Percentiles rank a stretch among this genome's conserved stretches.
Evolutionary conservation across 768 basidiomycete genomes (phyloP).

Genomic region (Tremella fuciformis): DNA sequence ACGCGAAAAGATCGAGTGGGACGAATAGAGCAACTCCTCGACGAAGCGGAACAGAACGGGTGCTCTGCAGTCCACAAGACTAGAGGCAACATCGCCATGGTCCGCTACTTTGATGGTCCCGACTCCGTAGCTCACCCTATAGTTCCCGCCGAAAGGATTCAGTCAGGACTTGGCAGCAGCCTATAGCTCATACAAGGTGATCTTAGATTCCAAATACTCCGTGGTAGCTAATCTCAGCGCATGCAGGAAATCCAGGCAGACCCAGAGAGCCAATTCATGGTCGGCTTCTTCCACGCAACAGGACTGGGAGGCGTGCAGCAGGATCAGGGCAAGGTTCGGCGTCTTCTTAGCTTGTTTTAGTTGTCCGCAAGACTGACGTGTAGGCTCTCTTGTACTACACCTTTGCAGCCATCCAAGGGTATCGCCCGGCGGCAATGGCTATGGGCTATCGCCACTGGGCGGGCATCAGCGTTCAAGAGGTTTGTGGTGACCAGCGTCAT

Average conservation of each 20-base stretch:
- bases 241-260: constrained; percentile 65
- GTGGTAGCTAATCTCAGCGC: constrained; percentile 51
- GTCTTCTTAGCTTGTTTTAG: constrained; percentile 3
- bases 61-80: constrained; percentile 27
- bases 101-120: neutral
- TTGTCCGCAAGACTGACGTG: neutral
- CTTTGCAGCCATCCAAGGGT: constrained; percentile 82
- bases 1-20: constrained; percentile 18
- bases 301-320: constrained; percentile 58
- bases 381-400: constrained; percentile 87
- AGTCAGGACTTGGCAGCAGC: constrained; percentile 39
- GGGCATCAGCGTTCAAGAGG: constrained; percentile 82
- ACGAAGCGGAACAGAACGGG: constrained; percentile 33
- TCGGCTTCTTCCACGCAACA: constrained; percentile 85
- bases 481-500: no score
- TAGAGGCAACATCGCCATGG: constrained; percentile 34
- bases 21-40: constrained; percentile 23
- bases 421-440: constrained; percentile 86
- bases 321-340: constrained; percentile 55
- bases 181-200: constrained; percentile 38
- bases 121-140: neutral
- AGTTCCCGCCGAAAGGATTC: constrained; percentile 47
- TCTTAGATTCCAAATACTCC: constrained; percentile 33
- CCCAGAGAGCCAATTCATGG: constrained; percentile 75
- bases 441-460: constrained; percentile 93